phyloP scores from a whole-genome alignment of 2,329 filamentous ascomycete species.

The Grosmannia huntii region DNA sequence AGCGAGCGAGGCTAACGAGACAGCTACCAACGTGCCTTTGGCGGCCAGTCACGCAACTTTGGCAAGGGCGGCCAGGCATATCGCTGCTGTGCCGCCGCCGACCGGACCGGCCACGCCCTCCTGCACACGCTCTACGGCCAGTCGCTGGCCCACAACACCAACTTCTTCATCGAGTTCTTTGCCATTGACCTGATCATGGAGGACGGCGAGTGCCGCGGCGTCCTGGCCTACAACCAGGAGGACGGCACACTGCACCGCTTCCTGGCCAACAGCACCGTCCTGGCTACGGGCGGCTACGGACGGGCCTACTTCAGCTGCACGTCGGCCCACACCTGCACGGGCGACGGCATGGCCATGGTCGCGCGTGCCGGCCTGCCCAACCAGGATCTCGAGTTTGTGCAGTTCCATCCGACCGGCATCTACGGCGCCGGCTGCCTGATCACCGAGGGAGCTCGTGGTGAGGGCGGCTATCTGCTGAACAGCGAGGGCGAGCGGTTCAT shows the following conservation, averaged over 20 bases:
- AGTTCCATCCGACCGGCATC: constrained; percentile 98
- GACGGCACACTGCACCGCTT: constrained; percentile 96
- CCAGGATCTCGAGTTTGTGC: constrained; percentile 98
- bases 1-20: not conserved
- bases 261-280: constrained; percentile 89
- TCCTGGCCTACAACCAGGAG: constrained; percentile 96
- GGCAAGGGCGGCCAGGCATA: constrained; percentile 98
- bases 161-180: constrained; percentile 99
- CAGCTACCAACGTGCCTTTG: constrained; percentile 94
- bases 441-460: constrained; percentile 93
- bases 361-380: constrained; percentile 93
- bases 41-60: constrained; percentile 88
- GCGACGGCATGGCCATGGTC: constrained; percentile 99
- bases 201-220: constrained; percentile 90
- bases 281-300: constrained; percentile 95
- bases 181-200: constrained; percentile 96
- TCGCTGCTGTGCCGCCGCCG: constrained; percentile 89
- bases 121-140: constrained; percentile 98
- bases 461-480: constrained; percentile 96
- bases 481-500: constrained; percentile 98
- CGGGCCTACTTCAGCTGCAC: constrained; percentile 98
- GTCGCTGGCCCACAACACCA: constrained; percentile 93
- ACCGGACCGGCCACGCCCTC: constrained; percentile 93
- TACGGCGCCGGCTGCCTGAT: constrained; percentile 97
- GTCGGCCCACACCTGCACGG: constrained; percentile 94